phyloP scores from a whole-genome alignment of 331 rosid genomes.

The Cydonia oblonga region DNA sequence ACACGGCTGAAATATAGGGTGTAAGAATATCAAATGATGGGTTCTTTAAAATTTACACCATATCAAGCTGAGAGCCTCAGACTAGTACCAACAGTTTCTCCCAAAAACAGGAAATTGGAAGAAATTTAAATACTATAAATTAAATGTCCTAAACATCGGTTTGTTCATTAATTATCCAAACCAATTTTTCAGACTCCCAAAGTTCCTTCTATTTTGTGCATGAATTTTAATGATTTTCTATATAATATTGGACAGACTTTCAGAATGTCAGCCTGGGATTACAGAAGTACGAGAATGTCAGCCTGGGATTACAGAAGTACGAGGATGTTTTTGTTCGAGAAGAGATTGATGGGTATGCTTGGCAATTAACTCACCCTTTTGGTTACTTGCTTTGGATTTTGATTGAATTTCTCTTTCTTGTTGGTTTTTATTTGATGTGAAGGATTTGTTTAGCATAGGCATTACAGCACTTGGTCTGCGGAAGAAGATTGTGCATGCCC shows the following conservation, averaged over 20 bases:
- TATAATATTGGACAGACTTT: background rate
- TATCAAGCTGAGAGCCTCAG: background rate
- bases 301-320: slow-evolving; percentile 61
- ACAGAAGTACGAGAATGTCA: slow-evolving; percentile 44
- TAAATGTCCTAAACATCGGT: background rate
- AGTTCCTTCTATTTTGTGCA: background rate
- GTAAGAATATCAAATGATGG: background rate
- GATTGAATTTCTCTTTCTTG: background rate
- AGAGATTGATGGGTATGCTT: slow-evolving; percentile 44
- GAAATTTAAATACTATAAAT: background rate
- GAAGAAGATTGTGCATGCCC: slow-evolving; percentile 67
- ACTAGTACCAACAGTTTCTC: background rate
- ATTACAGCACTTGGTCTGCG: slow-evolving; percentile 85
- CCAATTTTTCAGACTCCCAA: background rate
- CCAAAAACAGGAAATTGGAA: background rate
- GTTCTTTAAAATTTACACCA: background rate
- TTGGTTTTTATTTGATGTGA: background rate
- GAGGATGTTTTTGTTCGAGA: slow-evolving; percentile 56
- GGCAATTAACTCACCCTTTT: background rate
- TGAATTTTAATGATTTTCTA: background rate
- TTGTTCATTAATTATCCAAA: background rate
- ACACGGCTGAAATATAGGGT: background rate
- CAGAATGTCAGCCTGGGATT: slow-evolving; percentile 33
- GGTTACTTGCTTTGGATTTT: background rate
- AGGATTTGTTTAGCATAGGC: slow-evolving; percentile 80